Conservation (phyloP, 345 rosid species). For the Kernera saxatilis region DNA sequence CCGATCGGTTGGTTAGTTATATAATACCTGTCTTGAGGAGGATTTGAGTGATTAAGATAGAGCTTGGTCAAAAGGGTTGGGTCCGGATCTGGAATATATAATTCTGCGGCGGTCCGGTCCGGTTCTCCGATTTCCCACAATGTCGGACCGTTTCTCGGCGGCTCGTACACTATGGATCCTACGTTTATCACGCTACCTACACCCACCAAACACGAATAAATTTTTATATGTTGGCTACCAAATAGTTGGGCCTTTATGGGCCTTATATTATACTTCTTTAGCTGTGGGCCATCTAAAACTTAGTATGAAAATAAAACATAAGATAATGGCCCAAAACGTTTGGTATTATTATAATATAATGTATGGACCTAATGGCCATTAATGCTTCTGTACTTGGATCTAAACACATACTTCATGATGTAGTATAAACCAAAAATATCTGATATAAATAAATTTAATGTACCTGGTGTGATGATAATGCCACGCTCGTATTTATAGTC, state of each 20-base stretch:
- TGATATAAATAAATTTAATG: background rate
- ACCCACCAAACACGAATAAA: background rate
- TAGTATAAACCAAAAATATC: background rate
- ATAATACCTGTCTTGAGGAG: slow-evolving; percentile 35
- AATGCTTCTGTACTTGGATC: background rate
- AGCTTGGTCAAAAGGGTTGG: slow-evolving; percentile 48
- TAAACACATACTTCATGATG: background rate
- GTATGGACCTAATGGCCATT: background rate
- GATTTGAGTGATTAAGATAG: slow-evolving; percentile 8
- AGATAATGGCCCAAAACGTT: too few species aligned
- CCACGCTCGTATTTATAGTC: slow-evolving; percentile 39
- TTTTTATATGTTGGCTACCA: background rate
- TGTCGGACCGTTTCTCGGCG: slow-evolving; percentile 77
- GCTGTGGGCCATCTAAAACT: background rate
- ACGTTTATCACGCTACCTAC: slow-evolving; percentile 44
- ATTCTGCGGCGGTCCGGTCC: slow-evolving; percentile 70
- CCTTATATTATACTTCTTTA: background rate
- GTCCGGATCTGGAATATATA: slow-evolving; percentile 55
- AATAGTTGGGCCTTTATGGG: background rate
- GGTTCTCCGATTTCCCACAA: slow-evolving; percentile 88
- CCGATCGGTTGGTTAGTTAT: background rate
- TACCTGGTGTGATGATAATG: slow-evolving; percentile 55
- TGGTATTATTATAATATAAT: background rate
- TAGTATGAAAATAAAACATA: background rate
- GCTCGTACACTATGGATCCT: slow-evolving; percentile 43